Evolutionary conservation across 108 stramenopile genomes (phyloP).

Genomic region (Cyclotella distinguenda): DNA sequence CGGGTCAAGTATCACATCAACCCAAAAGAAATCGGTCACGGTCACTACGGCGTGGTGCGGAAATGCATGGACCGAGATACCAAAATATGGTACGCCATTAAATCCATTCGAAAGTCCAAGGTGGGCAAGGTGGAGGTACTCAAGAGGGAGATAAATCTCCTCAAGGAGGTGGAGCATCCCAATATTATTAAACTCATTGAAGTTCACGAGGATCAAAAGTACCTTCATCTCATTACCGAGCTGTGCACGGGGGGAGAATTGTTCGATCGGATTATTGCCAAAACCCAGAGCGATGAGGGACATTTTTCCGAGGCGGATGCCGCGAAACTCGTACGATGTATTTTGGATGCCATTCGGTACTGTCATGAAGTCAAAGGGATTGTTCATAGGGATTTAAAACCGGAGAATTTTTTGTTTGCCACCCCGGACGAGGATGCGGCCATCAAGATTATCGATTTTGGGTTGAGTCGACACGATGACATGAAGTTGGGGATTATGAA

Average conservation of each 20-base stretch:
- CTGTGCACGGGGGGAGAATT: slow-evolving; percentile 95
- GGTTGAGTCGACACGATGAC: slow-evolving; percentile 90
- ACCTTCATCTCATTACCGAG: slow-evolving; percentile 87
- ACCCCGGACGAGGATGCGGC: slow-evolving; percentile 74
- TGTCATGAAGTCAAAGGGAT: slow-evolving; percentile 92
- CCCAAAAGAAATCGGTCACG: slow-evolving; percentile 86
- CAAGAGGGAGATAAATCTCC: slow-evolving; percentile 82
- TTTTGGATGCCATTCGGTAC: slow-evolving; percentile 91
- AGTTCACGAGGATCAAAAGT: slow-evolving; percentile 87
- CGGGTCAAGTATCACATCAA: slow-evolving; percentile 84
- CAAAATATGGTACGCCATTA: slow-evolving; percentile 86
- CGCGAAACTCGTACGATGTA: slow-evolving; percentile 77
- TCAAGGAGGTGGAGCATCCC: slow-evolving; percentile 87
- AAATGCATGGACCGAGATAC: slow-evolving; percentile 88
- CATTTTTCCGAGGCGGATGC: slow-evolving; percentile 95
- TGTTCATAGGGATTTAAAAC: slow-evolving; percentile 97
- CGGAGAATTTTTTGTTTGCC: slow-evolving; percentile 88
- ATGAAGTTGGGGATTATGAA: slow-evolving; percentile 81
- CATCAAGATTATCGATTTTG: slow-evolving; percentile 99
- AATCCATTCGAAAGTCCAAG: slow-evolving; percentile 86
- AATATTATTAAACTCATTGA: slow-evolving; percentile 89
- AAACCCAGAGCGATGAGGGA: slow-evolving; percentile 86
- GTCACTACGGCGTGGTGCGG: slow-evolving; percentile 89
- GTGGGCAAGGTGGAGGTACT: slow-evolving; percentile 87
- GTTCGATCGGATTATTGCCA: slow-evolving; percentile 90